A percentile compares a stretch with the other conserved stretches of the same genome.
phyloP scores from a whole-genome alignment of 257 asterid genomes.

The Solanum pinnatisectum region DNA sequence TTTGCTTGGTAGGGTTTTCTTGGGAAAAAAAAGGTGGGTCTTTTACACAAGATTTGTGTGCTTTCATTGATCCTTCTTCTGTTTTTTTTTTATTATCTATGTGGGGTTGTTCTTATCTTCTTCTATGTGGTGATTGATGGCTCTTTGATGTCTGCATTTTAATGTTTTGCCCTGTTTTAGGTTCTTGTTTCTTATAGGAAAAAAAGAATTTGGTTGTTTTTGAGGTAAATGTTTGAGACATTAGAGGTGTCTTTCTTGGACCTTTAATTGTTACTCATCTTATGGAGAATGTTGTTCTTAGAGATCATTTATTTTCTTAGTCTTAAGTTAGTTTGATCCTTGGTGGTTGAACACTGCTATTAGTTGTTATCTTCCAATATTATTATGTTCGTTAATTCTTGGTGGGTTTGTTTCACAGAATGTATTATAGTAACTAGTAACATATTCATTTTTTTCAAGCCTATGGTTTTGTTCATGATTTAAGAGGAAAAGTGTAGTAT shows the following conservation, averaged over 20 bases:
- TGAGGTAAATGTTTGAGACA: slow-evolving; percentile 2
- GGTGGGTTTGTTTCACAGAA: not conserved
- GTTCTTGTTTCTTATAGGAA: slow-evolving; percentile 1
- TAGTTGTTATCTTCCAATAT: no score
- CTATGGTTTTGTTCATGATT: not conserved
- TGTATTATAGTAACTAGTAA: not conserved
- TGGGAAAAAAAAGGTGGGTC: slow-evolving; percentile 32
- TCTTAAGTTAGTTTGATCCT: no score
- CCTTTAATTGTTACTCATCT: not conserved
- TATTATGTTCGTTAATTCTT: no score
- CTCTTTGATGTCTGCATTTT: slow-evolving; percentile 35
- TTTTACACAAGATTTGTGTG: slow-evolving; percentile 62
- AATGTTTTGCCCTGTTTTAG: not conserved
- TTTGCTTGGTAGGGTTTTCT: slow-evolving; percentile 50
- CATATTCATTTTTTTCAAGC: not conserved
- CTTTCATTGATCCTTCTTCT: slow-evolving; percentile 33
- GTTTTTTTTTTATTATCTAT: slow-evolving; percentile 20
- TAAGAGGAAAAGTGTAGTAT: not conserved
- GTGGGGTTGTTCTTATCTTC: slow-evolving; percentile 36
- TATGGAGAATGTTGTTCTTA: no score
- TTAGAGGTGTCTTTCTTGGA: not conserved
- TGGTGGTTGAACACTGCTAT: no score
- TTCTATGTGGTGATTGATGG: slow-evolving; percentile 24
- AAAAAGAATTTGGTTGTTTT: slow-evolving; percentile 6
- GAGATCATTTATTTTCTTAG: no score